Evolutionary conservation across 1,139 yeast genomes (phyloP).

Genomic region (Groenewaldozyma auringiensis): DNA sequence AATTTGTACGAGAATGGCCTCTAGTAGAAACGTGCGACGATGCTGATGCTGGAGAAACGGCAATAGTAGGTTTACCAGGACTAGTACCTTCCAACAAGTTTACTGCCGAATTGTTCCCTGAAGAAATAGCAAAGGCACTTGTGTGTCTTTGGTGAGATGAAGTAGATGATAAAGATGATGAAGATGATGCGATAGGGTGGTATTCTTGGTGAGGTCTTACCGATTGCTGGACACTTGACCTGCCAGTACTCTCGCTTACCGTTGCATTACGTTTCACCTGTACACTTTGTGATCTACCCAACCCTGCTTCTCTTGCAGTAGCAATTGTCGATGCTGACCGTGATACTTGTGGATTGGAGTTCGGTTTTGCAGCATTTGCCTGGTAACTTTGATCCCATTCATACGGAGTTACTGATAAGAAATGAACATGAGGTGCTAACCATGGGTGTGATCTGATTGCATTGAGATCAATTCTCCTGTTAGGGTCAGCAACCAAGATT

Average conservation of each 20-base stretch:
- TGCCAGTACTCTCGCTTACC: background rate
- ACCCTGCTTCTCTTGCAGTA: slow-evolving; percentile 7
- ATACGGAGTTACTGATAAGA: slow-evolving; percentile 72
- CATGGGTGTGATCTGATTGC: slow-evolving; percentile 79
- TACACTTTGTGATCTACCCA: slow-evolving; percentile 22
- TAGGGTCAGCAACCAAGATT: slow-evolving; percentile 83
- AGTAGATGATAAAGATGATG: background rate
- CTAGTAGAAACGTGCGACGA: background rate
- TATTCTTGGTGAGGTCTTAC: background rate
- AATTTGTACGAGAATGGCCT: slow-evolving; percentile 12
- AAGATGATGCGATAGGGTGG: too few species aligned
- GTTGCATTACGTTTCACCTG: slow-evolving; percentile 15
- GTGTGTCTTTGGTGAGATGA: background rate
- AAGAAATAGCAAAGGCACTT: background rate
- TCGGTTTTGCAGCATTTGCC: slow-evolving; percentile 6
- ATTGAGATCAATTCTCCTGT: slow-evolving; percentile 57
- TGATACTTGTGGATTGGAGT: background rate
- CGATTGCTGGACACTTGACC: background rate
- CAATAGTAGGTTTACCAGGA: slow-evolving; percentile 2
- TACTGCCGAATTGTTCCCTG: background rate
- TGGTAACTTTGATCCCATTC: slow-evolving; percentile 64
- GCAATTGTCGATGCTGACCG: slow-evolving; percentile 1
- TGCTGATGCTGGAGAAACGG: slow-evolving; percentile 4
- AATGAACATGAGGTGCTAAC: slow-evolving; percentile 73
- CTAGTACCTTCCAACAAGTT: background rate